A percentile compares a stretch with the other conserved stretches of the same genome.
phyloP scores from a whole-genome alignment of 495 filamentous ascomycete genomes.

The Aspergillus coremiiformis region DNA sequence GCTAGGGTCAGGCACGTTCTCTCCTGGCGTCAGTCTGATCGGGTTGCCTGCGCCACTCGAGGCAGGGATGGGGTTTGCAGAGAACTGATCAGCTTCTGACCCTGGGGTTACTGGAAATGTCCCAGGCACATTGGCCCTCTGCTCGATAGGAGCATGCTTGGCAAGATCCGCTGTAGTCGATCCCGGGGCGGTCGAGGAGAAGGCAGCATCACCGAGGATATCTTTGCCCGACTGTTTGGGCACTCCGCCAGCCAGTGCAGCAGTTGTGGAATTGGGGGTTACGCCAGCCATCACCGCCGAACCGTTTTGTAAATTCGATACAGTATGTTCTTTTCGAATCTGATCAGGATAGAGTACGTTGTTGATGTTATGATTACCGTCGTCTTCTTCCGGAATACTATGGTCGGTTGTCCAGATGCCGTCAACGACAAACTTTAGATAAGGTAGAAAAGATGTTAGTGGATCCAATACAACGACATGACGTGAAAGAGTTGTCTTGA shows the following conservation, averaged over 20 bases:
- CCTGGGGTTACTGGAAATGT: conserved; percentile 74
- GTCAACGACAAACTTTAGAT: conserved; percentile 81
- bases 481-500: background rate
- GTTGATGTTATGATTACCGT: conserved; percentile 73
- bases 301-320: conserved; percentile 22
- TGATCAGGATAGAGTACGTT: conserved; percentile 76
- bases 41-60: conserved; percentile 73
- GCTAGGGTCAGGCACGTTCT: conserved; percentile 62
- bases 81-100: conserved; percentile 48
- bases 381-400: conserved; percentile 67
- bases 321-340: conserved; percentile 44
- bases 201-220: conserved; percentile 13
- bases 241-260: conserved; percentile 58
- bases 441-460: conserved; percentile 9
- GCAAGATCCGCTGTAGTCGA: conserved; percentile 62
- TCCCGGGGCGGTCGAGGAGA: conserved; percentile 44
- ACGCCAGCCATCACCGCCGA: conserved; percentile 58
- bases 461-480: conserved; percentile 3
- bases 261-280: conserved; percentile 67
- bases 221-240: conserved; percentile 46
- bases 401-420: conserved; percentile 76
- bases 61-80: conserved; percentile 64
- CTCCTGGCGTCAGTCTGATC: conserved; percentile 65
- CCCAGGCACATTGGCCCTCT: conserved; percentile 54
- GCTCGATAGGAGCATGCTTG: conserved; percentile 55